Base-by-base conservation (phyloP, 2,329 filamentous ascomycete species). In the Exophiala sp. region DNA sequence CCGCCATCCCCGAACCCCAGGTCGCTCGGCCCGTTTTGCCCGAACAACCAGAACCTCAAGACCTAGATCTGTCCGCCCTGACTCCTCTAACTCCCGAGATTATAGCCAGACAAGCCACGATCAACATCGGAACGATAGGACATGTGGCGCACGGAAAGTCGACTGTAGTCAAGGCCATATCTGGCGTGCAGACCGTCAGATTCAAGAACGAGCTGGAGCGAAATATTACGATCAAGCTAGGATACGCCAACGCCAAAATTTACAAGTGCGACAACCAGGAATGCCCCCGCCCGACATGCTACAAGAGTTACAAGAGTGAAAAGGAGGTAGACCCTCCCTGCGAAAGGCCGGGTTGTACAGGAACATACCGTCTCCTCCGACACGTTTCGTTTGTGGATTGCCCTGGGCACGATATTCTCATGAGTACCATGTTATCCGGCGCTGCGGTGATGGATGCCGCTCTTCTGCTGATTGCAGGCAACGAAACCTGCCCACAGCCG, bases 401-500 rank as follows among this genome's bases (percentile, higher is more conserved):
- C 78, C 93, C 93, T 50, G 93, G 93, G 72, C 93, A 98, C 87
- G 93, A 98, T 75, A 98, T 98, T 89, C 90, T 98, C 70, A 98
- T 98, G 93, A 97, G 91, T 74, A 98, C 93, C 64, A 98, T 98
- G 93, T 84, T 98, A 78, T 98, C 93, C 66, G 93, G 93, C 66
- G 93, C 93, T 63, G 93, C 93, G 58, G 93, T 98, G 80, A 98
- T 98, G 93, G 93, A 98, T 73, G 93, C 93, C 59, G 93, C 93
- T 14, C 81, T 98, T 53, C 82, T 98, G 48, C 79, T 98, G 47
- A 96, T 98, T 68, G 93, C 93, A 56, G 93, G 93, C 69, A 98
- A 98, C 75, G 93, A 98, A 84, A 83, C 88, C 45, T 97, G 93
- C 76, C 93, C 93, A 27, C 93, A 98, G 72, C 93, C 93, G 43